phyloP scores from a whole-genome alignment of 805 yeast genomes.

The Saccharomycopsis selenospora region DNA sequence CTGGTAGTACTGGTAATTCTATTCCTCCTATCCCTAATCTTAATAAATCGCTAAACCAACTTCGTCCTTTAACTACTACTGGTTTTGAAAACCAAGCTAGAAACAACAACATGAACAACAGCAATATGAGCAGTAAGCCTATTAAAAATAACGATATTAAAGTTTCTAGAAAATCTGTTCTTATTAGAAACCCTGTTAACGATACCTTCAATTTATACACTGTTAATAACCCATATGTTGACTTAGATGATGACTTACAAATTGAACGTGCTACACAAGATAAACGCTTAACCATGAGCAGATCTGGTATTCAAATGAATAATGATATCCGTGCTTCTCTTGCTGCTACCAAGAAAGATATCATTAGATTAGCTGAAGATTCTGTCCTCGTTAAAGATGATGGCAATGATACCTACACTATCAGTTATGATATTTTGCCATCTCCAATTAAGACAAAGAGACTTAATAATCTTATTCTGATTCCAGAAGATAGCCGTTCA shows the following conservation, averaged over 20 bases:
- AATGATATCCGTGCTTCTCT: constrained; percentile 2
- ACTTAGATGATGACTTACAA: neutral
- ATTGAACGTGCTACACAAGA: neutral
- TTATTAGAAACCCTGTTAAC: constrained; percentile 7
- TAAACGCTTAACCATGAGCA: neutral
- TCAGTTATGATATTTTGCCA: constrained; percentile 10
- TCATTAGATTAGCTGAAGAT: neutral
- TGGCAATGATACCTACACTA: constrained; percentile 8
- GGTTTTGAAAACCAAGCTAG: too few species aligned
- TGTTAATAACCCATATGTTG: constrained; percentile 15
- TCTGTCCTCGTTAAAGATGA: constrained; percentile 9
- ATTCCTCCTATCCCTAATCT: neutral
- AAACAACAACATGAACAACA: too few species aligned
- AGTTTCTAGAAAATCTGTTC: constrained; percentile 12
- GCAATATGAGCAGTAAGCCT: too few species aligned
- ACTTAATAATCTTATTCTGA: constrained; percentile 1
- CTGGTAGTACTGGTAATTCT: neutral
- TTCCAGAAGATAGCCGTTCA: neutral
- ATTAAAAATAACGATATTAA: constrained; percentile 7
- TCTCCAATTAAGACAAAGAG: constrained; percentile 3
- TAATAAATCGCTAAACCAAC: too few species aligned
- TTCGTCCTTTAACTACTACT: neutral
- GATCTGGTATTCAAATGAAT: constrained; percentile 2
- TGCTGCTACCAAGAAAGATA: neutral
- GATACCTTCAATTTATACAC: constrained; percentile 15